Base-by-base conservation (phyloP, 2,329 filamentous ascomycete genomes). In the Stachybotrys chartarum region DNA sequence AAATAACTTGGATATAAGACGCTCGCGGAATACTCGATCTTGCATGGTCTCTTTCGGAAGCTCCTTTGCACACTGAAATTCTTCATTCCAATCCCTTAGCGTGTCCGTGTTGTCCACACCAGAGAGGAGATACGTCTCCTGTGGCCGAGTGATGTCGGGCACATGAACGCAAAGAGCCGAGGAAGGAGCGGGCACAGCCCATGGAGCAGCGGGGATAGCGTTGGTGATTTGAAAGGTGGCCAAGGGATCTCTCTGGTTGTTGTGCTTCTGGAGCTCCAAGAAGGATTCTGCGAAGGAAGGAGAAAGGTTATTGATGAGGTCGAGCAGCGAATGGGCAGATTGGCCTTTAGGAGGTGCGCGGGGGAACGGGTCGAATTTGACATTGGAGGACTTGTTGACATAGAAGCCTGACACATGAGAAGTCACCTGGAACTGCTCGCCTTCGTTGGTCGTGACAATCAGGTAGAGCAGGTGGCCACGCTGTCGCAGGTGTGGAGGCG, bases 11-110 rank as follows among this genome's bases (percentile, higher is more conserved):
- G 91, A 94, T 7, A 94, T 88, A 55, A 99, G 79, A 35, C 94
- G 86, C 72, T 99, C 94, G 32, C 94, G 84, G 81, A 97, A 97
- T 17, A 99, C 92, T 54, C 93, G 86, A 68, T 99, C 94, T 71
- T 97, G 93, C 11, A 99, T 89, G 7, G 86, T 91, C 60, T 97
- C 93, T 68, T 91, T 93, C 39, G 93, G 92, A 60, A 99, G 81
- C 72, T 99, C 94, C 65, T 91, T 87, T 11, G 94, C 96, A 2
- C 93, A 96, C 72, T 99, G 94, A 68, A 99, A 96, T 69, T 99
- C 94, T 71, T 99, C 94, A 65, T 99, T 99, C 93, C 95, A 99
- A 72, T 99, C 94, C 56, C 94, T 85, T 59, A 99, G 78, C 5
- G 91, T 96, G 68, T 99, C 94, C 0, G 91, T 90, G 69, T 93